Evolutionary conservation across 2,329 filamentous ascomycete species (phyloP).

Genomic region (Alternaria tenuissima): DNA sequence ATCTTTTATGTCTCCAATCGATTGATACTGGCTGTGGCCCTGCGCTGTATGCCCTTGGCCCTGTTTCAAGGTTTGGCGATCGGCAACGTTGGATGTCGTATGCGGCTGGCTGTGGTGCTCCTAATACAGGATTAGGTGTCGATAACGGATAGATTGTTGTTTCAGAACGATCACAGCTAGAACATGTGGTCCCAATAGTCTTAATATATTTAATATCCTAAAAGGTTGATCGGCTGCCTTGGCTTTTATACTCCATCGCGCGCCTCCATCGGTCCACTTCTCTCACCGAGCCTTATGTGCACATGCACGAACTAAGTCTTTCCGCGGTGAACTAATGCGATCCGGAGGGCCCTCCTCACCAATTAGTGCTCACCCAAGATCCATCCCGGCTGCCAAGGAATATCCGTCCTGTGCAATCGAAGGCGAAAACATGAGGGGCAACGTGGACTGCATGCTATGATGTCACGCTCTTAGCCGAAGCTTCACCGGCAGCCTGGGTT

Average conservation of each 20-base stretch:
- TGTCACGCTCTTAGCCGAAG: slow-evolving; percentile 23
- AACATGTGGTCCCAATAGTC: neutral
- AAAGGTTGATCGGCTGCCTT: neutral
- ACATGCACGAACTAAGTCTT: slow-evolving; percentile 18
- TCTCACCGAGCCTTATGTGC: slow-evolving; percentile 8
- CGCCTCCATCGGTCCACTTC: slow-evolving; percentile 13
- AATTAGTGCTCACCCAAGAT: slow-evolving; percentile 14
- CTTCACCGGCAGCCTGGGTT: slow-evolving; percentile 8
- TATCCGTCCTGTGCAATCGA: slow-evolving; percentile 12
- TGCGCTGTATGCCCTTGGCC: neutral
- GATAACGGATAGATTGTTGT: neutral
- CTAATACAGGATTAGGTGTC: neutral
- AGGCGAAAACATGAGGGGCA: slow-evolving; percentile 23
- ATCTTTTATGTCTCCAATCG: slow-evolving; percentile 5
- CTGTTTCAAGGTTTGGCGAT: slow-evolving; percentile 19
- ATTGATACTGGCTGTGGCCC: neutral
- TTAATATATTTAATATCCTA: neutral
- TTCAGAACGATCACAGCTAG: neutral
- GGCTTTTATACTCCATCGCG: slow-evolving; percentile 15
- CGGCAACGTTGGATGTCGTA: slow-evolving; percentile 20
- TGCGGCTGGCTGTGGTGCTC: slow-evolving; percentile 15
- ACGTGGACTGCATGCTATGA: slow-evolving; percentile 16
- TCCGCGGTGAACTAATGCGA: slow-evolving; percentile 2
- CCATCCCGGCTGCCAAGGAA: slow-evolving; percentile 9
- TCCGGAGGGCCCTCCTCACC: slow-evolving; percentile 10